Evolutionary conservation across 805 yeast genomes (phyloP).

Genomic region (Nakazawaea pomicola): DNA sequence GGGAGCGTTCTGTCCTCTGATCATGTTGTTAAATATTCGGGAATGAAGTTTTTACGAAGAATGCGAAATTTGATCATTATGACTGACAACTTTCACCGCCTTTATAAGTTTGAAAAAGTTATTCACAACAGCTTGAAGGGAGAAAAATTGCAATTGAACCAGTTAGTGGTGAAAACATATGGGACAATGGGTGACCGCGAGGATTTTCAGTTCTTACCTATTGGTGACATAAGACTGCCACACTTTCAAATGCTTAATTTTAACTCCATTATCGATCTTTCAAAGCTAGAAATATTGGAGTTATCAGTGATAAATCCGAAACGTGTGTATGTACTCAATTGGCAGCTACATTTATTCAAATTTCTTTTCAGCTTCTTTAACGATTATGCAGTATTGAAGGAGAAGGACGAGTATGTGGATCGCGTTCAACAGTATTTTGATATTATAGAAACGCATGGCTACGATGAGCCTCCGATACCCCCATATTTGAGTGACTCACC

Average conservation of each 20-base stretch:
- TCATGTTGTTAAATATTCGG: not conserved
- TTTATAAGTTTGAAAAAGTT: not conserved
- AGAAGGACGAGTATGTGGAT: not conserved
- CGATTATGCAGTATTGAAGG: not conserved
- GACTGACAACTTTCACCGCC: not conserved
- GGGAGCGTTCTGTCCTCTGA: constrained; percentile 1
- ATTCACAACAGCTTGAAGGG: not conserved
- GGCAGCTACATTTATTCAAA: constrained; percentile 1
- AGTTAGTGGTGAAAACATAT: constrained; percentile 4
- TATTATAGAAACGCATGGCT: no score
- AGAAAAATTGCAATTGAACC: not conserved
- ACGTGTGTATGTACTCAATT: not conserved
- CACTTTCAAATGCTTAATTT: constrained; percentile 4
- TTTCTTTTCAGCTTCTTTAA: constrained; percentile 5
- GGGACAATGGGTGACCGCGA: constrained; percentile 4
- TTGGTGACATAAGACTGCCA: not conserved
- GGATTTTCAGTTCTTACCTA: not conserved
- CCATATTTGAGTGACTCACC: no score
- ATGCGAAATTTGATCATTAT: not conserved
- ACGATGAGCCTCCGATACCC: no score
- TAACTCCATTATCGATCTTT: not conserved
- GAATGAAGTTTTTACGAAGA: not conserved
- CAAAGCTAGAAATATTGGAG: not conserved
- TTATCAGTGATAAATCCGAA: not conserved
- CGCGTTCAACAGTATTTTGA: no score